Evolutionary conservation across 2,329 filamentous ascomycete genomes (phyloP).

Genomic region (Colletotrichum australisinense): DNA sequence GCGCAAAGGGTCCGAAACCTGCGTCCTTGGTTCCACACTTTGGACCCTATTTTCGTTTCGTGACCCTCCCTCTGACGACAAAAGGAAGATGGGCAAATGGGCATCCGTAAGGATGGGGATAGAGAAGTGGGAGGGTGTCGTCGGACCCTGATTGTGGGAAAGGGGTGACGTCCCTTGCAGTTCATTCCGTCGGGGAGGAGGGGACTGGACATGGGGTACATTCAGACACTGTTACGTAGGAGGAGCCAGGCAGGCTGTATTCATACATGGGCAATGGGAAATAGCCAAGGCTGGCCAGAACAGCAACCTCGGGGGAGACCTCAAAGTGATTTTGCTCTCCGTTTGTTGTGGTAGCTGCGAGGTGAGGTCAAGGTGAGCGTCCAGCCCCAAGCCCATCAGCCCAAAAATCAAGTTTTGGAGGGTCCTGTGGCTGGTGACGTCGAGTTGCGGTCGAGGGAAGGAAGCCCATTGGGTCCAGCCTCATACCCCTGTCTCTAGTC

Average conservation of each 20-base stretch:
- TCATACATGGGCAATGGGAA: not conserved
- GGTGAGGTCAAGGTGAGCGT: slow-evolving; percentile 13
- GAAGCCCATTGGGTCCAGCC: slow-evolving; percentile 25
- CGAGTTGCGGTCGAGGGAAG: not conserved
- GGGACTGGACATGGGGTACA: no score
- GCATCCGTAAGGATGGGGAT: no score
- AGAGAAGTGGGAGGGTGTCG: not conserved
- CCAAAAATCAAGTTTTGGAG: slow-evolving; percentile 29
- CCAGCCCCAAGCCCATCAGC: not conserved
- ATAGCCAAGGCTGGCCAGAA: slow-evolving; percentile 8
- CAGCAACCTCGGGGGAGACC: not conserved
- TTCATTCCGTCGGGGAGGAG: not conserved
- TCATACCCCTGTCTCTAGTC: slow-evolving; percentile 23
- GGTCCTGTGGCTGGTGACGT: slow-evolving; percentile 36
- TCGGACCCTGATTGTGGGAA: slow-evolving; percentile 11
- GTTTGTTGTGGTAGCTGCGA: not conserved
- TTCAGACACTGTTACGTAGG: slow-evolving; percentile 15
- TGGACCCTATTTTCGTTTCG: not conserved
- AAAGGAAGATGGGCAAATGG: not conserved
- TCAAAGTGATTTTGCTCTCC: no score
- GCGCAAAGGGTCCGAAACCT: slow-evolving; percentile 32
- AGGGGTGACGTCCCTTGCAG: slow-evolving; percentile 30
- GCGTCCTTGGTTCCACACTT: slow-evolving; percentile 19
- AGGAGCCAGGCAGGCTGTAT: not conserved
- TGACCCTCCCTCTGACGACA: slow-evolving; percentile 7